These are phyloP conservation scores for Lavandula angustifolia DNA, from an alignment of 257 asterid species.

Conservation along the genomic window DNA sequence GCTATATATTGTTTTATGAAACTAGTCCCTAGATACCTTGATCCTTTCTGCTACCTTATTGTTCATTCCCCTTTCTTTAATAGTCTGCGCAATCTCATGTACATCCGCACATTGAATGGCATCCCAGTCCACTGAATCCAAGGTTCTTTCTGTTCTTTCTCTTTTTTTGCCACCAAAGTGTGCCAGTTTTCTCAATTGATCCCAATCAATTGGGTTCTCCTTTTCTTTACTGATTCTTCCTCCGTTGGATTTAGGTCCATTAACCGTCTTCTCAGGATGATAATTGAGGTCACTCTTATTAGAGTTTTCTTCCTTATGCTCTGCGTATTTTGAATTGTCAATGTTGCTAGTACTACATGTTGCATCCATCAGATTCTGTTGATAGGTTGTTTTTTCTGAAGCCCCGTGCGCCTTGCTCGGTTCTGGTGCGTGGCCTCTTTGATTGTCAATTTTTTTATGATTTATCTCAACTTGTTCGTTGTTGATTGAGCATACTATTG, in stretches of 20 bases:
- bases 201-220: conserved; percentile 66
- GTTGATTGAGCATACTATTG: conserved; percentile 41
- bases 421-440: conserved; percentile 38
- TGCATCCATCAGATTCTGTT: conserved; percentile 41
- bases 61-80: conserved; percentile 97
- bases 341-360: conserved; percentile 46
- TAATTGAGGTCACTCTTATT: conserved; percentile 34
- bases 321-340: conserved; percentile 40
- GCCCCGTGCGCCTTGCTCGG: conserved; percentile 41
- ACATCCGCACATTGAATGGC: conserved; percentile 83
- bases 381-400: conserved; percentile 33
- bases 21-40: conserved; percentile 49
- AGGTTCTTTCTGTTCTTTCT: conserved; percentile 53
- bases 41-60: conserved; percentile 90
- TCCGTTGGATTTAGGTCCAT: conserved; percentile 48
- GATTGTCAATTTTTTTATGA: conserved; percentile 32
- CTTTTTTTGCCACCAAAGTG: conserved; percentile 45
- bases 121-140: conserved; percentile 97
- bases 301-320: conserved; percentile 51
- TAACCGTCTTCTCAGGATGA: conserved; percentile 37
- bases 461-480: conserved; percentile 36
- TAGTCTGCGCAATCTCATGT: conserved; percentile 72
- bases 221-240: conserved; percentile 56
- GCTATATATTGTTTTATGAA: conserved; percentile 20
- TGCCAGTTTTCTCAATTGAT: conserved; percentile 61